Conservation (phyloP, 208 protist species). For the Leishmania lainsoni region DNA sequence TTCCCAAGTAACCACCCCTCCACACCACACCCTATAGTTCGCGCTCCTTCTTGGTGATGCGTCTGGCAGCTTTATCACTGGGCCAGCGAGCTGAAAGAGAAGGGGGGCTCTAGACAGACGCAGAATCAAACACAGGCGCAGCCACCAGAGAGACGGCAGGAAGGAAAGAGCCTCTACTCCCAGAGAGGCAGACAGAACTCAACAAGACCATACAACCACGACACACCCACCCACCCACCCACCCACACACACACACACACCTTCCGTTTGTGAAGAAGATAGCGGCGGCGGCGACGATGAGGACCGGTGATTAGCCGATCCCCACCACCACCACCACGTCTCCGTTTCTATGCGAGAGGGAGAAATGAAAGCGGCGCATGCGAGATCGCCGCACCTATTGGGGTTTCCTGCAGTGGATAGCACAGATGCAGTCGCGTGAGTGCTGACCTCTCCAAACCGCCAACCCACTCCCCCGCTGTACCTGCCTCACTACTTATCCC, state of each 20-base stretch:
- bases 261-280: neutral
- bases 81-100: neutral
- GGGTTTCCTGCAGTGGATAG: neutral
- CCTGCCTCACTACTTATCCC: neutral
- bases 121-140: neutral
- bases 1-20: neutral
- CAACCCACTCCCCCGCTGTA: neutral
- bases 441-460: neutral
- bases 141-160: neutral
- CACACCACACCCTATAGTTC: neutral
- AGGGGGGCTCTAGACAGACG: constrained; percentile 2
- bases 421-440: neutral
- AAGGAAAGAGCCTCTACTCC: neutral
- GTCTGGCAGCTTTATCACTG: neutral
- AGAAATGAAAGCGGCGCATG: neutral
- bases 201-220: neutral
- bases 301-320: neutral
- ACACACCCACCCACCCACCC: neutral
- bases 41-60: neutral
- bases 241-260: no score
- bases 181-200: constrained; percentile 5
- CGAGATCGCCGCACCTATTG: neutral
- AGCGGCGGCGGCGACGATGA: neutral
- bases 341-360: neutral
- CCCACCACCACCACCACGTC: neutral